A percentile compares a stretch with the other conserved stretches of the same genome.
These are phyloP conservation scores for Alternaria arbusti DNA, from an alignment of 2,329 filamentous ascomycete genomes.

Conservation along the genomic window DNA sequence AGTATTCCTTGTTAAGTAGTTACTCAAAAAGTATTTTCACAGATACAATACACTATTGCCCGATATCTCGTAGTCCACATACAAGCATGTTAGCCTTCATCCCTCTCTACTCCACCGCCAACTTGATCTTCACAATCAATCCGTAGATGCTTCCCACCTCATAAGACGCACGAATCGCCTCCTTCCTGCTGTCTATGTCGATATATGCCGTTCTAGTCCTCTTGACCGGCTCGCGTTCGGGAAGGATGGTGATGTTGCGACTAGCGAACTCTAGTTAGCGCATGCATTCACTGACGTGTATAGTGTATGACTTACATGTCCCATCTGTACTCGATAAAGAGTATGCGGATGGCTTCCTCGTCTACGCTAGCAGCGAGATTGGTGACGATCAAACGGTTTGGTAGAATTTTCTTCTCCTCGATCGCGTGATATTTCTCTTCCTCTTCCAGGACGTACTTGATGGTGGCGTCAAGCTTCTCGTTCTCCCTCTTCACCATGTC, in stretches of 20 bases:
- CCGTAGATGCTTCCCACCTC: conserved; percentile 26
- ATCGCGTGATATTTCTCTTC: conserved; percentile 10
- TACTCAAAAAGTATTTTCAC: not conserved
- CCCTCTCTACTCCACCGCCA: conserved; percentile 8
- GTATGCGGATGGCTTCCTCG: conserved; percentile 16
- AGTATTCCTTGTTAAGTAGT: not conserved
- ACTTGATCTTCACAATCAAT: conserved; percentile 17
- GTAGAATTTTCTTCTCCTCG: conserved; percentile 15
- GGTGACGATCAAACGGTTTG: conserved; percentile 27
- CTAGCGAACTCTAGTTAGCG: conserved; percentile 15
- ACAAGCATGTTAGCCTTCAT: not conserved
- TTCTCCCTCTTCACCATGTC: conserved; percentile 14
- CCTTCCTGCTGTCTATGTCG: conserved; percentile 23
- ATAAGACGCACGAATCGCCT: conserved; percentile 21
- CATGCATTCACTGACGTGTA: not conserved
- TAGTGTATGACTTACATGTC: conserved; percentile 21
- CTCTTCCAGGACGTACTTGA: conserved; percentile 15
- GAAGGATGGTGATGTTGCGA: conserved; percentile 21
- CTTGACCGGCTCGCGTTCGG: conserved; percentile 22
- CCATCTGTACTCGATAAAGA: conserved; percentile 20
- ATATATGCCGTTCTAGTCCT: conserved; percentile 31
- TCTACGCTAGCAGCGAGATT: conserved; percentile 36
- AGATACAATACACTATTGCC: not conserved
- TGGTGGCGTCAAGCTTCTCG: conserved; percentile 9
- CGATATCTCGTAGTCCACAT: not conserved